Base-by-base conservation (phyloP, 2,329 filamentous ascomycete species). In the Aspergillus brunneoviolaceus region DNA sequence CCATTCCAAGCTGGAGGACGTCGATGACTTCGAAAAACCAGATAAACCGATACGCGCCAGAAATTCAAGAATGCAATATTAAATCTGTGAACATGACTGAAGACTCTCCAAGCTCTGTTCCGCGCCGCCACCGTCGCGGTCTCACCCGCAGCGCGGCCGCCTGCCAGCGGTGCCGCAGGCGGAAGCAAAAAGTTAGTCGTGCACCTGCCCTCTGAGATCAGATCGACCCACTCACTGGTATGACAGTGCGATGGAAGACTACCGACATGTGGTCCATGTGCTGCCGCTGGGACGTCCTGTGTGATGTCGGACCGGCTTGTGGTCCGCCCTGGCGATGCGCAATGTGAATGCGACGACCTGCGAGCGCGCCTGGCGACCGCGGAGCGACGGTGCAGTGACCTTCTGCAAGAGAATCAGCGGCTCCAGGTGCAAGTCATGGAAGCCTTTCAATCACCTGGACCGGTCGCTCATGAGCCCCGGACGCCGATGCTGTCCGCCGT, bases 71-170 rank as follows among this genome's bases (percentile, higher is more conserved):
- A 27, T 27, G 7, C 27, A 27, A 27, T 9, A 6, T 7, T 9
- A 9, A 9, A 27, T 27, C 6, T 27, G 27, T 27, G 25, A 27
- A 7, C 7, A 27, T 27, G 27, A 27, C 27, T 7, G 27, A 27
- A 9, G 27, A 27, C 0, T 27, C 27, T 27, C 27, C 27, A 27
- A 9, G 27, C 27, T 27, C 27, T 27, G 27, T 27, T 27, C 27
- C 27, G 27, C 27, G 27, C 66, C 58, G 31, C 64, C 55, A 23
- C 57, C 63, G 3, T 51, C 56, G 14, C 57, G 52, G 54, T 27
- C 25, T 78, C 21, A 65, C 64, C 45, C 61, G 25, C n/a, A 75
- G 52, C 59, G 74, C 70, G 5, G 52, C 48, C 19, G 57, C 58
- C 4, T 73, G 19, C 58, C 57, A 27, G 59, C 49, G 50, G 73